Conservation (phyloP, 306 rosid genomes). For the Neltuma alba region DNA sequence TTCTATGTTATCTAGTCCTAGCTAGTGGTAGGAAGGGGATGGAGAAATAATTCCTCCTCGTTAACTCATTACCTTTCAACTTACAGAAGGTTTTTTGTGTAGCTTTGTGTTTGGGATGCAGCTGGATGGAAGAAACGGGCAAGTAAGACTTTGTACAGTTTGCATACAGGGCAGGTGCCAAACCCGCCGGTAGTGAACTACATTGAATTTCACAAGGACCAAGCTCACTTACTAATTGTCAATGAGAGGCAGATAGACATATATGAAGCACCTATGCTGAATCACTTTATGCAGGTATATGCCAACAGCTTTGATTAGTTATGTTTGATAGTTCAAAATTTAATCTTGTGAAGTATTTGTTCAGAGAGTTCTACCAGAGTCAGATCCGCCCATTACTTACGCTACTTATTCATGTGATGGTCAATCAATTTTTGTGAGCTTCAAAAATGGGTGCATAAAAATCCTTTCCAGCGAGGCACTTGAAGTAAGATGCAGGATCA, state of each 20-base stretch:
- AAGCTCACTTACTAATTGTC: slow-evolving; percentile 2
- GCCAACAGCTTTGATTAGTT: neutral
- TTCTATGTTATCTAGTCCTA: neutral
- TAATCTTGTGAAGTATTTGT: neutral
- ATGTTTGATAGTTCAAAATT: neutral
- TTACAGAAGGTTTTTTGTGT: neutral
- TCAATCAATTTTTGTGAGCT: slow-evolving; percentile 24
- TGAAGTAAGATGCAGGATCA: slow-evolving; percentile 23
- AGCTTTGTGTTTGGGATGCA: slow-evolving; percentile 28
- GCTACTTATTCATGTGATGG: slow-evolving; percentile 26
- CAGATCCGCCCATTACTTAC: slow-evolving; percentile 21
- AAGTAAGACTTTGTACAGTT: slow-evolving; percentile 11
- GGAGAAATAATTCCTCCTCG: neutral
- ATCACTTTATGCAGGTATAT: slow-evolving; percentile 26
- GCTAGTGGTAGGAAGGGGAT: neutral
- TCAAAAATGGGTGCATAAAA: slow-evolving; percentile 28
- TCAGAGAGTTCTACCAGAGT: slow-evolving; percentile 17
- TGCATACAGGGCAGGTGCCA: slow-evolving; percentile 8
- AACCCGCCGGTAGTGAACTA: slow-evolving; percentile 21
- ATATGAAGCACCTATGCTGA: slow-evolving; percentile 18
- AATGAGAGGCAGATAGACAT: slow-evolving; percentile 27
- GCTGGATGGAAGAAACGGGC: slow-evolving; percentile 25
- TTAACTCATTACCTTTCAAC: neutral
- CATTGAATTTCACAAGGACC: slow-evolving; percentile 32
- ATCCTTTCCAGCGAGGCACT: neutral